These are phyloP conservation scores for Podospora australis DNA, from an alignment of 495 filamentous ascomycete species.

Conservation along the genomic window DNA sequence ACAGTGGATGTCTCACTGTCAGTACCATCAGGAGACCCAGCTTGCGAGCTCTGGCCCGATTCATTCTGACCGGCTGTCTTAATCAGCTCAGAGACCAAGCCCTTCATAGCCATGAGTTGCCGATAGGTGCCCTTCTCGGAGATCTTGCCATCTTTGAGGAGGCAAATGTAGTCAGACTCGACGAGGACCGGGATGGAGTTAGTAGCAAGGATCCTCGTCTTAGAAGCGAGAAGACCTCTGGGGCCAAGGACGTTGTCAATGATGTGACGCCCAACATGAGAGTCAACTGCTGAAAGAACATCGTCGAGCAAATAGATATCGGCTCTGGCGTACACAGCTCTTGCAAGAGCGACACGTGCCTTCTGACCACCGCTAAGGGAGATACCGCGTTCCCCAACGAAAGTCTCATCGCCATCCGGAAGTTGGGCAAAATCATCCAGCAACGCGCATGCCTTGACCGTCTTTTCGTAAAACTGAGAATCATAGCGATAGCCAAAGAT, in stretches of 20 bases:
- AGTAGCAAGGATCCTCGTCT: slow-evolving; percentile 90
- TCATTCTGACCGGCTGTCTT: slow-evolving; percentile 60
- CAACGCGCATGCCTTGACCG: slow-evolving; percentile 89
- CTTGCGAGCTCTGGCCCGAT: slow-evolving; percentile 23
- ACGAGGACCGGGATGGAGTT: slow-evolving; percentile 91
- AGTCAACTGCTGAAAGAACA: slow-evolving; percentile 90
- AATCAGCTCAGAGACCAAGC: slow-evolving; percentile 79
- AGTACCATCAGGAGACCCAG: slow-evolving; percentile 36
- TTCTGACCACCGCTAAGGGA: slow-evolving; percentile 96
- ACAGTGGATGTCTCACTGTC: slow-evolving; percentile 55
- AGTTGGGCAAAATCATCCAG: slow-evolving; percentile 85
- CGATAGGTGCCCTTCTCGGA: slow-evolving; percentile 84
- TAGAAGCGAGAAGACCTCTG: slow-evolving; percentile 73
- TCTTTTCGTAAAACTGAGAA: slow-evolving; percentile 88
- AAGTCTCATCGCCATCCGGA: slow-evolving; percentile 92
- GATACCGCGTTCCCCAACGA: slow-evolving; percentile 96
- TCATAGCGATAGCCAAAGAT: slow-evolving; percentile 95
- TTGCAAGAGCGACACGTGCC: slow-evolving; percentile 86
- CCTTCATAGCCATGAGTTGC: slow-evolving; percentile 89
- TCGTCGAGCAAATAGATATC: slow-evolving; percentile 96
- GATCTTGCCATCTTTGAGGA: slow-evolving; percentile 77
- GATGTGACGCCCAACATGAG: slow-evolving; percentile 91
- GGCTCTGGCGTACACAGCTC: slow-evolving; percentile 95
- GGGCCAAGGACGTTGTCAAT: slow-evolving; percentile 88
- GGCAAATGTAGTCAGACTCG: slow-evolving; percentile 73